A percentile compares a stretch with the other conserved stretches of the same genome.
These are phyloP conservation scores for Cyclotella cryptica DNA, from an alignment of 108 stramenopile genomes.

Conservation along the genomic window DNA sequence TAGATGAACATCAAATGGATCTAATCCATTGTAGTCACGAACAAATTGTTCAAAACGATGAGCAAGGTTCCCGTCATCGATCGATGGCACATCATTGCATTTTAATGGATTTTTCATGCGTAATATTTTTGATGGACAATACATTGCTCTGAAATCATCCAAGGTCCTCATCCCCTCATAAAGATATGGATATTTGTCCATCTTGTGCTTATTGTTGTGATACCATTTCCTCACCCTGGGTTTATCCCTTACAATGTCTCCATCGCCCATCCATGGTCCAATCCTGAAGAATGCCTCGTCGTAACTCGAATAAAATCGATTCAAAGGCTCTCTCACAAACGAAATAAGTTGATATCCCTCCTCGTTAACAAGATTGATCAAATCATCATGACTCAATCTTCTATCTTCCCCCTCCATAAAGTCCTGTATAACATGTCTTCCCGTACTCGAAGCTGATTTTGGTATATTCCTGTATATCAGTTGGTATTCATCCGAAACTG, in stretches of 20 bases:
- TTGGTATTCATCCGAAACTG: slow-evolving; percentile 12
- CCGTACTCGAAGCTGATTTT: slow-evolving; percentile 20
- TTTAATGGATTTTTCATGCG: neutral
- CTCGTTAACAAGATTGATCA: slow-evolving; percentile 3
- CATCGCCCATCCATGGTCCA: slow-evolving; percentile 49
- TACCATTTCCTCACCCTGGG: slow-evolving; percentile 24
- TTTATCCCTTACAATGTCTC: slow-evolving; percentile 24
- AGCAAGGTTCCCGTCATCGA: slow-evolving; percentile 44
- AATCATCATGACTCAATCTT: neutral
- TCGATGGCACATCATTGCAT: slow-evolving; percentile 38
- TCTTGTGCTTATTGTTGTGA: slow-evolving; percentile 22
- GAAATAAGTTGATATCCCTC: slow-evolving; percentile 27
- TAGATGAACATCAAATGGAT: slow-evolving; percentile 53
- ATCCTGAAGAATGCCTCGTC: slow-evolving; percentile 50
- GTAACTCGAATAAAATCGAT: slow-evolving; percentile 47
- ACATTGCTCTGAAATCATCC: slow-evolving; percentile 30
- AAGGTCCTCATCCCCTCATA: slow-evolving; percentile 32
- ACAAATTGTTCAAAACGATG: slow-evolving; percentile 47
- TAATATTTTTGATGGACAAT: slow-evolving; percentile 37
- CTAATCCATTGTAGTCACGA: slow-evolving; percentile 40
- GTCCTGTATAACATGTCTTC: slow-evolving; percentile 15
- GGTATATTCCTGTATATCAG: slow-evolving; percentile 15
- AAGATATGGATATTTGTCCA: slow-evolving; percentile 50
- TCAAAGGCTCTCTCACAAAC: slow-evolving; percentile 48
- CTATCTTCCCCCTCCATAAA: slow-evolving; percentile 15